A percentile compares a stretch with the other conserved stretches of the same genome.
Conservation (phyloP, 495 filamentous ascomycete species). For the Parathielavia hyrcaniae region DNA sequence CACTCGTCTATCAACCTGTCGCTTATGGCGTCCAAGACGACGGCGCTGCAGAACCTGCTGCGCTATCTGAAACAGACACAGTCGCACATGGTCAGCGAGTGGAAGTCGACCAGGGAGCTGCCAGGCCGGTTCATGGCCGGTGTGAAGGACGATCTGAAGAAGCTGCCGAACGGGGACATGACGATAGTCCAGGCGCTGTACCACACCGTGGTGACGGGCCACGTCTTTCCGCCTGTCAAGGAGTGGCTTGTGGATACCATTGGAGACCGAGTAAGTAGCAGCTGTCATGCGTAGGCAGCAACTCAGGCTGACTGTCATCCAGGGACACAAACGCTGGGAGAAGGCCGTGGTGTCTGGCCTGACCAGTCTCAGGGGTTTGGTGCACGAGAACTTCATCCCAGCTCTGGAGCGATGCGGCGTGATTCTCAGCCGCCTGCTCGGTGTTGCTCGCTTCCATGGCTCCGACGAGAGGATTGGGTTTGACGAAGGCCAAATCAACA, state of each 20-base stretch:
- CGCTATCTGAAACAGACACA: conserved; percentile 75
- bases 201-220: conserved; percentile 78
- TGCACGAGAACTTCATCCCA: conserved; percentile 81
- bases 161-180: conserved; percentile 31
- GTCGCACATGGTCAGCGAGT: conserved; percentile 66
- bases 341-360: conserved; percentile 73
- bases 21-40: conserved; percentile 76
- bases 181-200: conserved; percentile 71
- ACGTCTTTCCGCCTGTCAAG: conserved; percentile 65
- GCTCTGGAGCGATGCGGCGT: conserved; percentile 77
- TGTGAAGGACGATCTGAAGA: conserved; percentile 58
- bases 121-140: conserved; percentile 68
- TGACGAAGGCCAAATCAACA: conserved; percentile 46
- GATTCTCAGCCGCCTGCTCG: conserved; percentile 76
- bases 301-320: background rate
- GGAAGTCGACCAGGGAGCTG: conserved; percentile 75
- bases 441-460: conserved; percentile 73
- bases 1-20: conserved; percentile 75
- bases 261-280: conserved; percentile 62
- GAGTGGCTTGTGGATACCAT: conserved; percentile 90
- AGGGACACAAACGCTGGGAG: conserved; percentile 96
- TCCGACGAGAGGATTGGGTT: conserved; percentile 61
- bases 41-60: conserved; percentile 76
- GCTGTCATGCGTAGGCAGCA: background rate
- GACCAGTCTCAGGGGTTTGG: conserved; percentile 65